A percentile compares a stretch with the other conserved stretches of the same genome.
Evolutionary conservation across 129 eudicot species (phyloP).

Genomic region (Lactuca sativa): DNA sequence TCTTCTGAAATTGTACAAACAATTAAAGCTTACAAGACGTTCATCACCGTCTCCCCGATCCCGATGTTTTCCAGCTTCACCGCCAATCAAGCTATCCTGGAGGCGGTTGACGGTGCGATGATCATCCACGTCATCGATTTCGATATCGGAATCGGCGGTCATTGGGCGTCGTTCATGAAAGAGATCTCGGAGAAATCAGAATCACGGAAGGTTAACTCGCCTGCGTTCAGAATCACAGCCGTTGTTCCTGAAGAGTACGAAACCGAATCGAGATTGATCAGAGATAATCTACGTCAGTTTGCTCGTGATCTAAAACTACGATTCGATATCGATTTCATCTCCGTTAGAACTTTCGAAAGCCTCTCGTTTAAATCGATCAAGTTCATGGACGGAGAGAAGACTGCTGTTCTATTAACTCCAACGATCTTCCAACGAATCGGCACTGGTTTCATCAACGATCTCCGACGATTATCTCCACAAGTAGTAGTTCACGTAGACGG

Average conservation of each 20-base stretch:
- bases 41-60: slow-evolving; percentile 69
- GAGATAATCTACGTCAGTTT: slow-evolving; percentile 65
- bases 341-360: slow-evolving; percentile 52
- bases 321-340: slow-evolving; percentile 64
- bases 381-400: slow-evolving; percentile 64
- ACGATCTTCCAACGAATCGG: slow-evolving; percentile 66
- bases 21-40: slow-evolving; percentile 67
- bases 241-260: slow-evolving; percentile 71
- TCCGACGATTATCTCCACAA: slow-evolving; percentile 63
- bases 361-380: slow-evolving; percentile 61
- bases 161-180: slow-evolving; percentile 90
- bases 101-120: slow-evolving; percentile 66
- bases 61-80: slow-evolving; percentile 92
- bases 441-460: slow-evolving; percentile 56
- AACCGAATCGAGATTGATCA: slow-evolving; percentile 56
- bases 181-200: slow-evolving; percentile 75
- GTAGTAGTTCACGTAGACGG: slow-evolving; percentile 71
- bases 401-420: slow-evolving; percentile 58
- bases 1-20: slow-evolving; percentile 62
- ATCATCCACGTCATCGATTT: slow-evolving; percentile 81
- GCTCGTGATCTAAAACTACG: slow-evolving; percentile 61
- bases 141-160: slow-evolving; percentile 83
- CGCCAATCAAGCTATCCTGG: slow-evolving; percentile 91
- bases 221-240: slow-evolving; percentile 69
- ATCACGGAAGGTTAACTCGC: slow-evolving; percentile 34